Evolutionary conservation across 305 asterid genomes (phyloP), one percentile per base, ranked within the genome.

Genomic region (Ajuga reptans): DNA sequence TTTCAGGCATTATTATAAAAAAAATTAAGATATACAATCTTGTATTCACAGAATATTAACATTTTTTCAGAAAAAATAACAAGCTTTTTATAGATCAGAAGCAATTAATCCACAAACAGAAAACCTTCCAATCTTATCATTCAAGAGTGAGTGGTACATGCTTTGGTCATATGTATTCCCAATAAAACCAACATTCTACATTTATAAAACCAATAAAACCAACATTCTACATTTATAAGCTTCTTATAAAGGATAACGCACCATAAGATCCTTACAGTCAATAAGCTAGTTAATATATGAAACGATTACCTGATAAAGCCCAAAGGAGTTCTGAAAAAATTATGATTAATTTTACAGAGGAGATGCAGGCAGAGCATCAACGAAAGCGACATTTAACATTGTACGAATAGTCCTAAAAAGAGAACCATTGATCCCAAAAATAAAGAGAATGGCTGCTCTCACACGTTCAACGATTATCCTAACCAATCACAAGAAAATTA

Each of bases 1-100:
- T 24, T 69, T 54, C 43, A 53, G 75, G 72, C 66, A 74, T 77
- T 63, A 80, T 63, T 14, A 37, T 39, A 47, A 68, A 42, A 67
- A 61, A 69, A 57, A 33, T 46, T 62, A 47, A 12, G 49, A 55
- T 33, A 59, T 64, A 52, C 63, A 68, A 78, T 60, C 64, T 62
- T 46, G 36, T 41, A 63, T 58, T 73, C 68, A 66, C 43, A 14
- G 12, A 73, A 36, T 50, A 64, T 21, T 56, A 46, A 56, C 47
- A 47, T 60, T 49, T 51, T 62, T 36, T 29, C 24, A 31, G 39
- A 52, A 36, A 42, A 64, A 77, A 72, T 2, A 39, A 36, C 63
- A 71, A 70, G 56, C 31, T 51, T 50, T 11, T 51, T 41, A 45
- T 61, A 62, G 63, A 55, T 55, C 72, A 75, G 1, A 43, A 39